A percentile compares a stretch with the other conserved stretches of the same genome.
phyloP scores from a whole-genome alignment of 345 rosid genomes.

The Dimocarpus longan region DNA sequence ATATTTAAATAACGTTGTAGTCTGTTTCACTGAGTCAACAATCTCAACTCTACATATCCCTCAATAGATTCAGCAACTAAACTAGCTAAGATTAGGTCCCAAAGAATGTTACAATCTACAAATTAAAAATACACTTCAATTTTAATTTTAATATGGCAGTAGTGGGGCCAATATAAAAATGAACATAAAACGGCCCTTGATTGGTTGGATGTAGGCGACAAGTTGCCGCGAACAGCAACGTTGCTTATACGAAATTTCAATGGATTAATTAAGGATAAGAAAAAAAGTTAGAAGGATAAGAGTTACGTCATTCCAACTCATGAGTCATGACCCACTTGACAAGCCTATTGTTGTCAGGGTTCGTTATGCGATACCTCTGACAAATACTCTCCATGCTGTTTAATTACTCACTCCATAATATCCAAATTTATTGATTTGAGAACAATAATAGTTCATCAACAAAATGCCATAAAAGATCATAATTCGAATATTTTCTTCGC shows the following conservation, averaged over 20 bases:
- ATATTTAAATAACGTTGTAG: too few relatives aligned
- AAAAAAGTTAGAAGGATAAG: background rate
- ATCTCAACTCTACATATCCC: background rate
- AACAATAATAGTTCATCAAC: too few relatives aligned
- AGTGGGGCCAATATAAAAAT: background rate
- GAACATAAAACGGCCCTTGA: background rate
- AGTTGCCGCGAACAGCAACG: background rate
- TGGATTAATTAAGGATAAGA: constrained; percentile 20
- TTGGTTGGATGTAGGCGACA: background rate
- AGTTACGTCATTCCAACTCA: constrained; percentile 27
- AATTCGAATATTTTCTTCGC: too few relatives aligned
- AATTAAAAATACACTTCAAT: too few relatives aligned
- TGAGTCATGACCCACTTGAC: background rate
- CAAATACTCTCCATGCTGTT: background rate
- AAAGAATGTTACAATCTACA: too few relatives aligned
- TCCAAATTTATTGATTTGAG: too few relatives aligned
- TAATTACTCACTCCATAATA: too few relatives aligned
- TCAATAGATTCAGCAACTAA: too few relatives aligned
- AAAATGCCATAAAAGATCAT: too few relatives aligned
- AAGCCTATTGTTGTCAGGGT: background rate
- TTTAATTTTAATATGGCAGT: background rate
- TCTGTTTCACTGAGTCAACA: background rate
- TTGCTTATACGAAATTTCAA: constrained; percentile 17
- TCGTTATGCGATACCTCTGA: constrained; percentile 3
- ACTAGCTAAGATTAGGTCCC: too few relatives aligned